Percentiles rank a stretch among this genome's conserved stretches.
phyloP scores from a whole-genome alignment of 495 filamentous ascomycete species.

The Trichoderma gamsii region DNA sequence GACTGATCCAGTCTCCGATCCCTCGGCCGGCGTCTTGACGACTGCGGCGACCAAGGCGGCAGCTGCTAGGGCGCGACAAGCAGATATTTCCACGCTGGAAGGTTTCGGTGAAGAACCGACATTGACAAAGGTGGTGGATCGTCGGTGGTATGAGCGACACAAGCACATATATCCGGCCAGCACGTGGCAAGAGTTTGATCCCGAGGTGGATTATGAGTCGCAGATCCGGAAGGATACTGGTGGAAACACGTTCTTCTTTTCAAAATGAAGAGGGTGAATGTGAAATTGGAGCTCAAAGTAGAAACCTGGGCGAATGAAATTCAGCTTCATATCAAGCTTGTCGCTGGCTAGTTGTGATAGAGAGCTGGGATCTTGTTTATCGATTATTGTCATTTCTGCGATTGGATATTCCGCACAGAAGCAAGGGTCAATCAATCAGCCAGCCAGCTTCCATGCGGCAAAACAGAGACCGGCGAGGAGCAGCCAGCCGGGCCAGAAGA shows the following conservation, averaged over 20 bases:
- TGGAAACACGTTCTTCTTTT: constrained; percentile 93
- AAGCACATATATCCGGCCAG: constrained; percentile 97
- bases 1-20: constrained; percentile 27
- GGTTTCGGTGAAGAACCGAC: constrained; percentile 72
- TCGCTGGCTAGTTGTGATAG: background rate
- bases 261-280: constrained; percentile 24
- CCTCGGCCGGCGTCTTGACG: constrained; percentile 26
- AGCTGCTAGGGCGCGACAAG: constrained; percentile 28
- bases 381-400: background rate
- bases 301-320: background rate
- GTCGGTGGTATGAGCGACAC: constrained; percentile 92
- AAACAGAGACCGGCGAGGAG: constrained; percentile 25
- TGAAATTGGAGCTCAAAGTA: background rate
- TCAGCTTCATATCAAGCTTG: background rate
- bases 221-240: constrained; percentile 75
- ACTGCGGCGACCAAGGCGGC: constrained; percentile 24
- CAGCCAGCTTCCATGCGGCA: constrained; percentile 16
- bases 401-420: background rate
- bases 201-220: constrained; percentile 74
- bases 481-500: constrained; percentile 49
- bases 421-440: background rate
- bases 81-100: constrained; percentile 50
- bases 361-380: background rate
- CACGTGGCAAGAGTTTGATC: constrained; percentile 92
- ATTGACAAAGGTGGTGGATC: constrained; percentile 90